Percentiles rank a stretch among this genome's conserved stretches.
Evolutionary conservation across 345 rosid genomes (phyloP).

Genomic region (Gynandropsis gynandra): DNA sequence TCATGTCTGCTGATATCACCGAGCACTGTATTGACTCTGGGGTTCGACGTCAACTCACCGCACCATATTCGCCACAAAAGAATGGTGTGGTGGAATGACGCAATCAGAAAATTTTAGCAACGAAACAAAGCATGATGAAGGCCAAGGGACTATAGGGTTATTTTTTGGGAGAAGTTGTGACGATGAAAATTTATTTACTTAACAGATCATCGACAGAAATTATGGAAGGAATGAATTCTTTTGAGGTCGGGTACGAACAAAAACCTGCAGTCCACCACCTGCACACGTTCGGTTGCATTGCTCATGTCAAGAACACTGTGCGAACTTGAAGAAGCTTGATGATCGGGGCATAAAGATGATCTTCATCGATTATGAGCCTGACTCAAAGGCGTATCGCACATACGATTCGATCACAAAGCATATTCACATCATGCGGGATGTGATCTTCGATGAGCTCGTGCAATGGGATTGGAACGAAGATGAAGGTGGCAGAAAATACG

Average conservation of each 20-base stretch:
- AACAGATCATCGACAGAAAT: neutral
- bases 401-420: neutral
- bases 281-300: neutral
- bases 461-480: neutral
- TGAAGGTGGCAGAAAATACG: too few relatives aligned
- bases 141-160: too few relatives aligned
- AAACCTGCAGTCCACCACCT: neutral
- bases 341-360: too few relatives aligned
- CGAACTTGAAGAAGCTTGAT: neutral
- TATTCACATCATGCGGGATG: neutral
- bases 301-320: neutral
- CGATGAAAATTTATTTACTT: too few relatives aligned
- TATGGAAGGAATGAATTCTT: neutral
- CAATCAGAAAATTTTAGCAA: conserved; percentile 4
- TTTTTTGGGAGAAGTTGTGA: too few relatives aligned
- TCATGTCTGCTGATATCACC: neutral
- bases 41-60: neutral
- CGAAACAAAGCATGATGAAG: too few relatives aligned
- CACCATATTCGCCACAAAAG: neutral
- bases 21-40: neutral
- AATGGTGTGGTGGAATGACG: neutral
- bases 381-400: too few relatives aligned
- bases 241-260: neutral
- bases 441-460: neutral
- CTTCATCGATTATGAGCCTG: too few relatives aligned